phyloP scores from a whole-genome alignment of 257 asterid species.

The Eustoma russellianum region DNA sequence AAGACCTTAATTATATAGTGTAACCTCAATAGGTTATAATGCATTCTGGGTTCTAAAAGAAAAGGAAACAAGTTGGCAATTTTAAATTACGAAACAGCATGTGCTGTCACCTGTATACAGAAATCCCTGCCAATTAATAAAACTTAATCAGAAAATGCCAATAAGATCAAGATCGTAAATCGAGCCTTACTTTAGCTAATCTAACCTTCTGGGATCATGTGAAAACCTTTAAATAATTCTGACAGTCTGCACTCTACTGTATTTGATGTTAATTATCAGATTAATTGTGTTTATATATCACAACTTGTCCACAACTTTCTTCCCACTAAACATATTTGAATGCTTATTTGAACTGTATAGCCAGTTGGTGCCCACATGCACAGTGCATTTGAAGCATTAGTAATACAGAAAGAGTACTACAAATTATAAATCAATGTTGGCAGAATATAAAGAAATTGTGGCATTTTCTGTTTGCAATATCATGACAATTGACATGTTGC shows the following conservation, averaged over 20 bases:
- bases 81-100: no score
- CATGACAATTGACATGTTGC: no score
- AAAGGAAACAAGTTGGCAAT: no score
- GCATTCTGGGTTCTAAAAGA: no score
- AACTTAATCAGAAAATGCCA: slow-evolving; percentile 5
- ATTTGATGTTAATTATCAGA: slow-evolving; percentile 8
- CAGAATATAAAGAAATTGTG: no score
- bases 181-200: slow-evolving; percentile 15
- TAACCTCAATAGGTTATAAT: no score
- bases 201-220: slow-evolving; percentile 27
- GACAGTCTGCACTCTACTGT: slow-evolving; percentile 8
- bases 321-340: not conserved
- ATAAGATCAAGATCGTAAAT: slow-evolving; percentile 25
- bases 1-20: no score
- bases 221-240: slow-evolving; percentile 12
- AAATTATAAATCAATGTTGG: no score
- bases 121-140: not conserved
- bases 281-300: not conserved
- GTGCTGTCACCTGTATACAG: not conserved
- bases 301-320: not conserved
- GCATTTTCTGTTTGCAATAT: no score
- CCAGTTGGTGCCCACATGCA: slow-evolving; percentile 17
- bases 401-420: no score
- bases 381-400: slow-evolving; percentile 3
- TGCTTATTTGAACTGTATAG: not conserved